Evolutionary conservation across 352 stramenopile genomes (phyloP).

Genomic region (Phytophthora idaei): DNA sequence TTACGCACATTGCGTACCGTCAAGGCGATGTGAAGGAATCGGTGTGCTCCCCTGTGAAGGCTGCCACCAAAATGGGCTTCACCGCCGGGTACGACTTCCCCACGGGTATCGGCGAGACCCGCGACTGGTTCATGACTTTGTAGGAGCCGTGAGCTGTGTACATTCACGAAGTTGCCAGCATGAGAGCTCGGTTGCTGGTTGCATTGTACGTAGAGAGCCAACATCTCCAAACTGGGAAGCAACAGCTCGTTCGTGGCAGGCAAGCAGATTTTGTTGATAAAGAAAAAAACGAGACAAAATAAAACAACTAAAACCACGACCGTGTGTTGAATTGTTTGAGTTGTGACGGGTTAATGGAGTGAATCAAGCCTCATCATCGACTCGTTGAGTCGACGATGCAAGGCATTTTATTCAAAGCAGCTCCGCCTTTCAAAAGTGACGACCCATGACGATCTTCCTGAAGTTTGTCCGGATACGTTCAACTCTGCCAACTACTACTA

Average conservation of each 20-base stretch:
- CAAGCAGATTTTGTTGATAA: not conserved
- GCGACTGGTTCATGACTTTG: slow-evolving; percentile 71
- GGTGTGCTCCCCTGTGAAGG: slow-evolving; percentile 70
- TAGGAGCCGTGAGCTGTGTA: slow-evolving; percentile 19
- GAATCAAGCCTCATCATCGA: too few relatives aligned
- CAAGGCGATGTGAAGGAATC: slow-evolving; percentile 81
- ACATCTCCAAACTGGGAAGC: too few relatives aligned
- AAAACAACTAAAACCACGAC: not conserved
- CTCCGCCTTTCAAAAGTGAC: slow-evolving; percentile 1
- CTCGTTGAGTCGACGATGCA: too few relatives aligned
- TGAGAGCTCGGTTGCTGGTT: not conserved
- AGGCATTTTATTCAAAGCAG: too few relatives aligned
- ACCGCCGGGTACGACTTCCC: slow-evolving; percentile 62
- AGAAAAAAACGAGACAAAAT: slow-evolving; percentile 3
- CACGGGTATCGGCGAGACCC: slow-evolving; percentile 64
- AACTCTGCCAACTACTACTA: not conserved
- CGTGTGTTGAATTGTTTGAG: too few relatives aligned
- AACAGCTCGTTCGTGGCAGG: too few relatives aligned
- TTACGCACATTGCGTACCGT: slow-evolving; percentile 68
- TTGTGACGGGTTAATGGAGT: too few relatives aligned
- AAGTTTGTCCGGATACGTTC: slow-evolving; percentile 1
- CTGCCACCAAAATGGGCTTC: slow-evolving; percentile 67
- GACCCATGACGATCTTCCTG: slow-evolving; percentile 18
- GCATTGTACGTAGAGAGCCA: too few relatives aligned
- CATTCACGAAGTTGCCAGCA: slow-evolving; percentile 14